Base-by-base conservation (phyloP, 2,329 filamentous ascomycete species). In the Aspergillus tanneri region DNA sequence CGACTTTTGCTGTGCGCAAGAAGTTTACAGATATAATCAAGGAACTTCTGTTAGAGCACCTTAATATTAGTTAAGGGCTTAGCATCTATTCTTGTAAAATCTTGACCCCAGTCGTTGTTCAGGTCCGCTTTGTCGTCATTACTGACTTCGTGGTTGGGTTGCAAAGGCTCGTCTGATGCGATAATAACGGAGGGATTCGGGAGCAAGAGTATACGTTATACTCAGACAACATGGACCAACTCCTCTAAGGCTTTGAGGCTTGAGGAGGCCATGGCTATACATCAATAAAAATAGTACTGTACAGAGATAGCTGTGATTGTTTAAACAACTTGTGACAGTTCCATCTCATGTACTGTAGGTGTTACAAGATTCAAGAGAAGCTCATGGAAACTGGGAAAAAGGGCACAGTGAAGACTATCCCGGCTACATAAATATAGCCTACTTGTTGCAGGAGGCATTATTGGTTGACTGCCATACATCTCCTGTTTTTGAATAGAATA, bases 1-100 rank as follows among this genome's bases (percentile, higher is more conserved):
- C 37, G 19, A 23, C 37, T 23, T 24, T 40, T 40, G 18, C 9
- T 40, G 37, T 40, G 37, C 2, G 37, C 37, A 40, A 40, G 21
- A 12, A 40, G 37, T 24, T 40, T 23, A 40, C 37, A n/a, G 18
- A 40, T 25, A 16, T 23, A 23, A 10, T 40, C 21, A 12, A 40
- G 37, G 21, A 40, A 40, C 22, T 40, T 40, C 2, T 25, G 18
- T n/a, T 12, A 14, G 12, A 34, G 30, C 2, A 34, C 30, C 9
- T 34, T 16, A 16, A n/a, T 34, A 16, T 34, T 34, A 2, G 30
- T 16, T 34, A 16, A 16, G 30, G 30, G 11, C 7, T 11, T 7
- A 14, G 11, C 2, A 14, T 34, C 18, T n/a, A 11, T 34, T 6
- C 30, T 34, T 7, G 11, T 9, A 34, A 7, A 14, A 34, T 4